These are phyloP conservation scores for Hypoxylon fragiforme DNA, from an alignment of 495 filamentous ascomycete species.

Conservation along the genomic window DNA sequence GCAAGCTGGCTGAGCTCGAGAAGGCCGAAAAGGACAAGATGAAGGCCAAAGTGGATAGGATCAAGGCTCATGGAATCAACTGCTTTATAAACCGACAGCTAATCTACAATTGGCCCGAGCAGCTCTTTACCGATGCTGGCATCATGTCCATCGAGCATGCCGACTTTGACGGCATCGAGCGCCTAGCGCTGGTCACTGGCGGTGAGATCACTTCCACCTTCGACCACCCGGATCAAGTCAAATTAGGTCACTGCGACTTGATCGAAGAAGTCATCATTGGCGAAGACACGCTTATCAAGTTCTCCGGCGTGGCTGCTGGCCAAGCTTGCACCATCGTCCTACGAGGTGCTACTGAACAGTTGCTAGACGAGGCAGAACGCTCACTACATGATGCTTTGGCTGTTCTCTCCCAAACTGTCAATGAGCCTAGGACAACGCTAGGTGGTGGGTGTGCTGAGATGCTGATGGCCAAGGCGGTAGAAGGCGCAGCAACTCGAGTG, in stretches of 20 bases:
- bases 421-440: conserved; percentile 89
- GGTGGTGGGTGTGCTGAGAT: conserved; percentile 97
- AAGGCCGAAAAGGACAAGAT: conserved; percentile 99
- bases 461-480: conserved; percentile 98
- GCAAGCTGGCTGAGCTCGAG: conserved; percentile 94
- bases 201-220: conserved; percentile 98
- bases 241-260: conserved; percentile 90
- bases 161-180: conserved; percentile 97
- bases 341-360: conserved; percentile 92
- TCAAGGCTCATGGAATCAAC: conserved; percentile 99
- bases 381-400: conserved; percentile 95
- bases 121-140: conserved; percentile 95
- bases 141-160: conserved; percentile 99
- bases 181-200: conserved; percentile 90
- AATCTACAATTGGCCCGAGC: conserved; percentile 99
- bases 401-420: conserved; percentile 94
- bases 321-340: conserved; percentile 96
- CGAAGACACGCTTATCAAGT: conserved; percentile 94
- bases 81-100: conserved; percentile 99
- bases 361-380: conserved; percentile 95
- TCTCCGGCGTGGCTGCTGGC: conserved; percentile 93
- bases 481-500: conserved; percentile 89
- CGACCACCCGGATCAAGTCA: conserved; percentile 95
- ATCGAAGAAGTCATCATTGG: conserved; percentile 99
- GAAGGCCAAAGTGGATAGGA: conserved; percentile 97